These are phyloP conservation scores for Termitomyces sp. DNA, from an alignment of 768 basidiomycete genomes.

Conservation along the genomic window DNA sequence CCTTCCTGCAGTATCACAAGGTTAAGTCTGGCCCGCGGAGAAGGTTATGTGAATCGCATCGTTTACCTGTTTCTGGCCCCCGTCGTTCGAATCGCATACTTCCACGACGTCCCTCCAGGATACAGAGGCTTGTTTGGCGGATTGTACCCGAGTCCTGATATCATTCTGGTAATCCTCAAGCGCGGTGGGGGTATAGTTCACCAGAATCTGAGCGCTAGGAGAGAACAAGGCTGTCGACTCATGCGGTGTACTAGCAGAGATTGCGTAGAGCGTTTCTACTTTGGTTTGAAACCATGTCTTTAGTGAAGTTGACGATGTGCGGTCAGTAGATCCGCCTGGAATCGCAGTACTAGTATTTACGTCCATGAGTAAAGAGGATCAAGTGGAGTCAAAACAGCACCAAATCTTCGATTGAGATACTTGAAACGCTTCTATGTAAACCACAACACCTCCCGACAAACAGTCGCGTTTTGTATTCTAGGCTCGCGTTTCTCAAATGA, in stretches of 20 bases:
- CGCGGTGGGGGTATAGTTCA: slow-evolving; percentile 23
- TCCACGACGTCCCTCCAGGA: slow-evolving; percentile 32
- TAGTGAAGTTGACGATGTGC: not conserved
- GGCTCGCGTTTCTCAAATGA: no score
- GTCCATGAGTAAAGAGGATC: not conserved
- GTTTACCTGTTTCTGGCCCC: not conserved
- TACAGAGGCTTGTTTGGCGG: slow-evolving; percentile 17
- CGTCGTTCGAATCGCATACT: slow-evolving; percentile 16
- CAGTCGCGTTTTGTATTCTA: no score
- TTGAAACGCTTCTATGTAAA: not conserved
- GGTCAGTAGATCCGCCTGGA: not conserved
- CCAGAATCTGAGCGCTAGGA: slow-evolving; percentile 24
- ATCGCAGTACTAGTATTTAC: not conserved
- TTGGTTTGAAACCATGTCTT: slow-evolving; percentile 24
- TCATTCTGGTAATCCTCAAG: slow-evolving; percentile 24
- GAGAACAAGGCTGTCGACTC: slow-evolving; percentile 24
- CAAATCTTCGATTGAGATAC: not conserved
- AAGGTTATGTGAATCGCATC: not conserved
- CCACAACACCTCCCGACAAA: no score
- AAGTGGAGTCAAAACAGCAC: not conserved
- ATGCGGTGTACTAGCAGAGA: not conserved
- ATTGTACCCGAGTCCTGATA: slow-evolving; percentile 15
- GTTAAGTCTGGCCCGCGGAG: no score
- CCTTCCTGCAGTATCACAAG: slow-evolving; percentile 18
- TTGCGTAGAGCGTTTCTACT: slow-evolving; percentile 22